Evolutionary conservation across 2,329 filamentous ascomycete species (phyloP).

Genomic region (Fusarium sororula): DNA sequence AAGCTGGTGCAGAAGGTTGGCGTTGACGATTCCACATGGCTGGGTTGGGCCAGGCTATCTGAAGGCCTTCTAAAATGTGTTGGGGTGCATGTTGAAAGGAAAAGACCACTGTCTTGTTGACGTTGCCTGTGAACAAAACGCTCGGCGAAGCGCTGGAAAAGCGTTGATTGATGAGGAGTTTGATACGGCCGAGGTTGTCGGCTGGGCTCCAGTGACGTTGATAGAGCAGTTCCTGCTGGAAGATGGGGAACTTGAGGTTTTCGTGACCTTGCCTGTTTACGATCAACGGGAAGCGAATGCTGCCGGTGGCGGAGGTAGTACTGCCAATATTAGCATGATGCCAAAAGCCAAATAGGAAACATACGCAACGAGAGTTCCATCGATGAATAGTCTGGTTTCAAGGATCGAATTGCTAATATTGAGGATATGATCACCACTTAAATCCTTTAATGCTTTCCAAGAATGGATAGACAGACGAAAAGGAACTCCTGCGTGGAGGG

Average conservation of each 20-base stretch:
- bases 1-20: neutral
- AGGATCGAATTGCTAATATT: slow-evolving; percentile 66
- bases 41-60: slow-evolving; percentile 83
- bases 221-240: slow-evolving; percentile 73
- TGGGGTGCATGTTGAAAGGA: slow-evolving; percentile 87
- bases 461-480: slow-evolving; percentile 81
- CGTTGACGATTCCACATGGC: slow-evolving; percentile 67
- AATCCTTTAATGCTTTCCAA: slow-evolving; percentile 67
- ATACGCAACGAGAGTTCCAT: slow-evolving; percentile 71
- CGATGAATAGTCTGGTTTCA: slow-evolving; percentile 73
- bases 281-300: slow-evolving; percentile 60
- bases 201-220: slow-evolving; percentile 77
- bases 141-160: slow-evolving; percentile 64
- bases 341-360: neutral
- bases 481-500: slow-evolving; percentile 62
- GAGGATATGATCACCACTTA: neutral
- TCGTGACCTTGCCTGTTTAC: slow-evolving; percentile 64
- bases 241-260: slow-evolving; percentile 76
- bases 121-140: slow-evolving; percentile 65
- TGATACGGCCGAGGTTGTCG: slow-evolving; percentile 79
- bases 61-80: slow-evolving; percentile 75
- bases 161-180: slow-evolving; percentile 78
- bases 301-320: slow-evolving; percentile 63
- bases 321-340: slow-evolving; percentile 47
- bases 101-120: slow-evolving; percentile 79